Conservation (phyloP, 2,329 filamentous ascomycete species). For the Phialocephala sp. region DNA sequence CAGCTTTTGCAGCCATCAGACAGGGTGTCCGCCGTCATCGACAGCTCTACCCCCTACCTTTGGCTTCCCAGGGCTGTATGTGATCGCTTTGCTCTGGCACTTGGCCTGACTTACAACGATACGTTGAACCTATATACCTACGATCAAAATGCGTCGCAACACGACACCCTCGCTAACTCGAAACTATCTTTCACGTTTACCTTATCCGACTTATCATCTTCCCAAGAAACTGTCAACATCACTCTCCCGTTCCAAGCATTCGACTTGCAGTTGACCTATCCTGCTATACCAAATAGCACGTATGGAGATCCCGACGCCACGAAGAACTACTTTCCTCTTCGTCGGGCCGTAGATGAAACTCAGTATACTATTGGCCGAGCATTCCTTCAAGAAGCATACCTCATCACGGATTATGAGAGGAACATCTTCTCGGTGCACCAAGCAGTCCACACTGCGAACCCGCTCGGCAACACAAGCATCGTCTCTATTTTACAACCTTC, state of each 20-base stretch:
- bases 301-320: conserved; percentile 46
- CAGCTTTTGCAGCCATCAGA: conserved; percentile 34
- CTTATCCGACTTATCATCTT: conserved; percentile 52
- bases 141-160: conserved; percentile 58
- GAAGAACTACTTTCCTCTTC: conserved; percentile 47
- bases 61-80: conserved; percentile 68
- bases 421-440: conserved; percentile 43
- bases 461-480: conserved; percentile 36
- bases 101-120: conserved; percentile 70
- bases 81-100: conserved; percentile 64
- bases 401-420: conserved; percentile 45
- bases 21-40: conserved; percentile 50
- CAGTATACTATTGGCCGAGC: conserved; percentile 44
- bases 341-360: conserved; percentile 36
- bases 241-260: conserved; percentile 44
- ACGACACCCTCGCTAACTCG: conserved; percentile 49
- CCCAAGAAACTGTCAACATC: conserved; percentile 51
- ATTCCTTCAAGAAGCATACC: conserved; percentile 45
- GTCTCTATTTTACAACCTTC: conserved; percentile 29
- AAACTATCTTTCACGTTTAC: conserved; percentile 62
- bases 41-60: conserved; percentile 68
- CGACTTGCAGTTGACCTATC: conserved; percentile 40
- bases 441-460: conserved; percentile 37
- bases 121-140: conserved; percentile 69
- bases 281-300: conserved; percentile 50